Percentiles rank a stretch among this genome's conserved stretches.
Evolutionary conservation across 768 basidiomycete species (phyloP).

Genomic region (Collybia nuda): DNA sequence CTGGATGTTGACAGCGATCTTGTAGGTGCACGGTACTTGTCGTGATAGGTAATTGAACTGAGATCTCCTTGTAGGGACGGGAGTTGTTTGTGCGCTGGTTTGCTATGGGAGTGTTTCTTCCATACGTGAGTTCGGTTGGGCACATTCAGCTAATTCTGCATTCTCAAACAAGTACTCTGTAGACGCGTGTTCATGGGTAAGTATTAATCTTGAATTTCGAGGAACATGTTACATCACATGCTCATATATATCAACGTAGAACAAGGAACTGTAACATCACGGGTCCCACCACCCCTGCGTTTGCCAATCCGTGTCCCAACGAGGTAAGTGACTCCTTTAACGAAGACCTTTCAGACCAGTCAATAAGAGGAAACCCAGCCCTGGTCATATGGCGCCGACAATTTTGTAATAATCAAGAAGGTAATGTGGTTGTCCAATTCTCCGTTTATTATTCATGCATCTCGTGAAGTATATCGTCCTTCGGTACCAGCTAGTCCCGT

Average conservation of each 20-base stretch:
- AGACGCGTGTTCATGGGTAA: constrained; percentile 31
- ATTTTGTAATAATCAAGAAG: constrained; percentile 33
- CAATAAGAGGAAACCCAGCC: constrained; percentile 18
- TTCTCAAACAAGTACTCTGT: neutral
- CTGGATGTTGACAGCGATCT: constrained; percentile 26
- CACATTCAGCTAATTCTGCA: neutral
- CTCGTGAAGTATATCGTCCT: constrained; percentile 28
- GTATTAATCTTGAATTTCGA: neutral
- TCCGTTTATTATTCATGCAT: neutral
- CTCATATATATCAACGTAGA: constrained; percentile 12
- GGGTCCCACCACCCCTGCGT: constrained; percentile 14
- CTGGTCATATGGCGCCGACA: constrained; percentile 35
- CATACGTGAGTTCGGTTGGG: constrained; percentile 25
- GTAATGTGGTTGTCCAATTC: constrained; percentile 7
- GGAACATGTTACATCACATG: too few relatives aligned
- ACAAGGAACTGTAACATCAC: constrained; percentile 25
- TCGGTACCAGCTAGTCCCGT: constrained; percentile 34
- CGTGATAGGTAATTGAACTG: too few relatives aligned
- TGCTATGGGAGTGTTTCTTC: constrained; percentile 34
- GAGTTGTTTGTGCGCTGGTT: constrained; percentile 36
- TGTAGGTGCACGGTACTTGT: constrained; percentile 10
- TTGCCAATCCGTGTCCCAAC: constrained; percentile 34
- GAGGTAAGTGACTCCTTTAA: constrained; percentile 17
- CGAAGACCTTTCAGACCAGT: neutral
- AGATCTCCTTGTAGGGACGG: constrained; percentile 19